A percentile compares a stretch with the other conserved stretches of the same genome.
Conservation (phyloP, 495 filamentous ascomycete species). For the Oleoguttula mirabilis region DNA sequence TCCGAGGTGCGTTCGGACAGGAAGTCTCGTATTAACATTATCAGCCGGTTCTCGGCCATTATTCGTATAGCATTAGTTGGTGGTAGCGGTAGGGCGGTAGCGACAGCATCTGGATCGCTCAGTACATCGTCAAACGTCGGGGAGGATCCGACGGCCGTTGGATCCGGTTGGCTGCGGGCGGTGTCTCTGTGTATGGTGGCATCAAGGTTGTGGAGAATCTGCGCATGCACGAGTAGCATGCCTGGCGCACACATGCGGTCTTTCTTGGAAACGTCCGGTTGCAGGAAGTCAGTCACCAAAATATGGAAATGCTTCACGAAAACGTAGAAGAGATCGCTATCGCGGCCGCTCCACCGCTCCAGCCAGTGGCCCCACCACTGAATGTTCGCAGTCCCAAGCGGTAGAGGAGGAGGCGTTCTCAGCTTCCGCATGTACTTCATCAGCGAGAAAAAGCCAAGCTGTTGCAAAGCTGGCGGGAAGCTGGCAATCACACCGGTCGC, state of each 20-base stretch:
- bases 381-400: slow-evolving; percentile 59
- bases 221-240: slow-evolving; percentile 72
- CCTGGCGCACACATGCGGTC: slow-evolving; percentile 59
- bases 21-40: slow-evolving; percentile 78
- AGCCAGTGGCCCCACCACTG: slow-evolving; percentile 81
- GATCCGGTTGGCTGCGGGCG: slow-evolving; percentile 32
- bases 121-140: slow-evolving; percentile 70
- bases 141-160: slow-evolving; percentile 40
- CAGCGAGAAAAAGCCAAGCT: slow-evolving; percentile 59
- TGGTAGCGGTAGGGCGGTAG: slow-evolving; percentile 51
- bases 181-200: slow-evolving; percentile 66
- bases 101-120: slow-evolving; percentile 52
- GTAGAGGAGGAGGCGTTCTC: slow-evolving; percentile 52
- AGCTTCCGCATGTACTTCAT: slow-evolving; percentile 51
- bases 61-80: slow-evolving; percentile 57
- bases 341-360: slow-evolving; percentile 73
- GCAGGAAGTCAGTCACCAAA: slow-evolving; percentile 68
- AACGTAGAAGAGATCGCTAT: slow-evolving; percentile 87
- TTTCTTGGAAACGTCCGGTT: slow-evolving; percentile 49
- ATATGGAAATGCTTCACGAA: slow-evolving; percentile 89
- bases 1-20: slow-evolving; percentile 53
- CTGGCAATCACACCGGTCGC: slow-evolving; percentile 47
- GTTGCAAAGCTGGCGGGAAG: slow-evolving; percentile 62
- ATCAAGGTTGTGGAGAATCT: slow-evolving; percentile 71
- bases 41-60: slow-evolving; percentile 85